Percentiles rank a stretch among this genome's conserved stretches.
Evolutionary conservation across 345 rosid genomes (phyloP).

Genomic region (Populus deltoides): DNA sequence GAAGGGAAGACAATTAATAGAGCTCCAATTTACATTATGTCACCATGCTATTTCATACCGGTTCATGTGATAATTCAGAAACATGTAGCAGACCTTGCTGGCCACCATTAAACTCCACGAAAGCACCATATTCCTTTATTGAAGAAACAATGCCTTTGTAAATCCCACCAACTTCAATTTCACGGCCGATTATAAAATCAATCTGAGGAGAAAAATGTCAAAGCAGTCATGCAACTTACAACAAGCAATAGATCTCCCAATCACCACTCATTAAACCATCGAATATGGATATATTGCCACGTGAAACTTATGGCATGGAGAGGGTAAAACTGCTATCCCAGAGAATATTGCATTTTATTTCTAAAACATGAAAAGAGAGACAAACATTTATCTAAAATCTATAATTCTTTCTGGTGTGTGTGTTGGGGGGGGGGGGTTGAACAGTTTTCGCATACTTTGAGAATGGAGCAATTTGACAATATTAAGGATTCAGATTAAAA

Average conservation of each 20-base stretch:
- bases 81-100: conserved; percentile 88
- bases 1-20: neutral
- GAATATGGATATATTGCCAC: neutral
- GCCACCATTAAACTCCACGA: conserved; percentile 95
- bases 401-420: no score
- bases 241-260: neutral
- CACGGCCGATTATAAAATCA: conserved; percentile 76
- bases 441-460: no score
- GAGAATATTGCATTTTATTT: no score
- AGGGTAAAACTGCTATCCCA: no score
- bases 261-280: neutral
- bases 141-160: conserved; percentile 88
- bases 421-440: no score
- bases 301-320: neutral
- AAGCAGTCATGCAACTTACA: neutral
- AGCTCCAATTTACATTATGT: neutral
- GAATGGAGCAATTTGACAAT: no score
- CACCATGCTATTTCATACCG: conserved; percentile 43
- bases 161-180: conserved; percentile 78
- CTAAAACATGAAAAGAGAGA: no score
- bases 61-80: conserved; percentile 91
- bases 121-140: conserved; percentile 94
- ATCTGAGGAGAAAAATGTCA: conserved; percentile 45
- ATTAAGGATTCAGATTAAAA: no score
- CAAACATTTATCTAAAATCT: no score